These are phyloP conservation scores for Aspergillus caelatus DNA, from an alignment of 2,329 filamentous ascomycete genomes.

Conservation along the genomic window DNA sequence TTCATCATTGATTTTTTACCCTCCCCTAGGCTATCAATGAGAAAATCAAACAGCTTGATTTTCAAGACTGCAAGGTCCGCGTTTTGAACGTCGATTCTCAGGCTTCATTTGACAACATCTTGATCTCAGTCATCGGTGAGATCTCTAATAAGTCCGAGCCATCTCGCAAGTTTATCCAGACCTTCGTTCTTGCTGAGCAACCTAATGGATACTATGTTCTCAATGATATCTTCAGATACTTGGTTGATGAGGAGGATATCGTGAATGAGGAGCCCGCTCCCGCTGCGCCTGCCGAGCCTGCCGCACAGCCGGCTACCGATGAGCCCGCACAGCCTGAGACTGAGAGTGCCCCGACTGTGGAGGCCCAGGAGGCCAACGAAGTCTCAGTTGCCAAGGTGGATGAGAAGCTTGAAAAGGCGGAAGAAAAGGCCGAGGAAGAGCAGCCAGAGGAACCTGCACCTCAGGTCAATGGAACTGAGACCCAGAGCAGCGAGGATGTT, in stretches of 20 bases:
- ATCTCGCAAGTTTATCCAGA: conserved; percentile 96
- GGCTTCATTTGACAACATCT: conserved; percentile 86
- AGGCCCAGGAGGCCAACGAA: conserved; percentile 40
- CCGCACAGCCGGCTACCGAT: conserved; percentile 46
- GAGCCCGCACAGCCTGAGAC: conserved; percentile 50
- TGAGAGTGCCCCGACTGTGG: conserved; percentile 25
- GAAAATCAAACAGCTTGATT: conserved; percentile 88
- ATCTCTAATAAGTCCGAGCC: conserved; percentile 91
- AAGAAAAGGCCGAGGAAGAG: conserved; percentile 49
- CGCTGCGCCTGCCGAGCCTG: conserved; percentile 29
- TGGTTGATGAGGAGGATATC: conserved; percentile 73
- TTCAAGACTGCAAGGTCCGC: conserved; percentile 97
- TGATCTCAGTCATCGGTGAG: conserved; percentile 97
- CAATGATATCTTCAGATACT: conserved; percentile 96
- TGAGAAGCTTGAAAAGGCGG: conserved; percentile 72
- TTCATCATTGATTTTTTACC: conserved; percentile 22
- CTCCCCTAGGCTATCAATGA: conserved; percentile 78
- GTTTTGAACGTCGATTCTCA: conserved; percentile 98
- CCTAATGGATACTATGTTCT: conserved; percentile 97
- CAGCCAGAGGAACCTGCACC: conserved; percentile 32
- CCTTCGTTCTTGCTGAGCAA: conserved; percentile 94
- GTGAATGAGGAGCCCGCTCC: conserved; percentile 45
- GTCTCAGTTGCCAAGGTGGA: conserved; percentile 62
- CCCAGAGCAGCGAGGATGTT: conserved; percentile 25
- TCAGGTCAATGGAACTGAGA: conserved; percentile 39